phyloP scores from a whole-genome alignment of 2,329 filamentous ascomycete species.

The Phaeosphaeriaceae sp. region DNA sequence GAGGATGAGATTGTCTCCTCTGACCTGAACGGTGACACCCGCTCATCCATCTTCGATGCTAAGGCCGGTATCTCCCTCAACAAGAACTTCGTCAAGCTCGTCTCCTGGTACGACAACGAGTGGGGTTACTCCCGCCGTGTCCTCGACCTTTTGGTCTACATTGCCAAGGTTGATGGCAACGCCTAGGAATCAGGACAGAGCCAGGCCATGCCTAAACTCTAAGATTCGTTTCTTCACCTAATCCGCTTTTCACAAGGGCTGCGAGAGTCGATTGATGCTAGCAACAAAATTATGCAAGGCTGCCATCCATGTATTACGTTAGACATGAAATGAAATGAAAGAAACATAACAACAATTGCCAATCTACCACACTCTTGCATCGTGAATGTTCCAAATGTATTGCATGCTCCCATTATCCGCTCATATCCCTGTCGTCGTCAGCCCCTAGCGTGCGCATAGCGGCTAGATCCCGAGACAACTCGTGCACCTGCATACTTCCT shows the following conservation, averaged over 20 bases:
- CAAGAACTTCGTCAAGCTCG: conserved; percentile 98
- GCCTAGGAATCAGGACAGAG: conserved; percentile 51
- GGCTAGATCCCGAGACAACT: not conserved
- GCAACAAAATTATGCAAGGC: conserved; percentile 22
- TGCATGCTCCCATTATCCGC: not conserved
- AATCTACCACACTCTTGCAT: not conserved
- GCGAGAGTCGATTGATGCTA: conserved; percentile 13
- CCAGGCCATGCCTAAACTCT: conserved; percentile 44
- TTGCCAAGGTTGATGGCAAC: conserved; percentile 53
- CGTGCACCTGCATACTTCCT: not conserved
- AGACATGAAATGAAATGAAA: conserved; percentile 39
- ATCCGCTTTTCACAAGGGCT: conserved; percentile 7
- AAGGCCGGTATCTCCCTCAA: conserved; percentile 99
- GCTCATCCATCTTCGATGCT: conserved; percentile 98
- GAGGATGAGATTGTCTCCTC: conserved; percentile 96
- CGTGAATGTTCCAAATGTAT: too few species aligned
- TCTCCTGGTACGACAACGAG: conserved; percentile 99
- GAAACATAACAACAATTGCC: conserved; percentile 23
- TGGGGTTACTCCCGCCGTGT: conserved; percentile 96
- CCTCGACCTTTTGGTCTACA: conserved; percentile 58
- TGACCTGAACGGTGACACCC: conserved; percentile 89
- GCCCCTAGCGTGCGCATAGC: not conserved
- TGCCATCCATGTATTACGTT: conserved; percentile 27
- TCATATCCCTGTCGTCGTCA: not conserved
- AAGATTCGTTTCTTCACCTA: conserved; percentile 17